Conservation (phyloP, 495 filamentous ascomycete species). For the Neurospora sublineolata region DNA sequence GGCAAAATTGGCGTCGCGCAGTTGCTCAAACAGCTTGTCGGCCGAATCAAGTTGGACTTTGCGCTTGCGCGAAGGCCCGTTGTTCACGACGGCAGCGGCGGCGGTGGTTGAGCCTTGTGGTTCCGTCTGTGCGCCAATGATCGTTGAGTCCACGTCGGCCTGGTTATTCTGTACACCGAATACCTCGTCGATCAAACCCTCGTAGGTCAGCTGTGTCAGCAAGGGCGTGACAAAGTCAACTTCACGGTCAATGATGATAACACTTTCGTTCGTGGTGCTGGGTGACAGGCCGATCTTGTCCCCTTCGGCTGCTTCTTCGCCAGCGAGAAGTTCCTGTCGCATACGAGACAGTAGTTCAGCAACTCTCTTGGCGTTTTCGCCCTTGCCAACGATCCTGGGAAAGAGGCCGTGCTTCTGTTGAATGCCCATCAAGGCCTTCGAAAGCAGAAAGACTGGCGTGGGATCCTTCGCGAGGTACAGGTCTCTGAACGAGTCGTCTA, state of each 20-base stretch:
- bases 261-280: constrained; percentile 72
- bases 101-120: constrained; percentile 37
- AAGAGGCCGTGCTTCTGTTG: constrained; percentile 90
- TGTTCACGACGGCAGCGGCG: constrained; percentile 20
- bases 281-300: constrained; percentile 65
- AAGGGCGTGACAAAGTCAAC: constrained; percentile 85
- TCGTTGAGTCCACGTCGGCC: constrained; percentile 83
- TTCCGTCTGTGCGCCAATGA: constrained; percentile 59
- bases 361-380: constrained; percentile 79
- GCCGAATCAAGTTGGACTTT: constrained; percentile 84
- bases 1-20: constrained; percentile 90
- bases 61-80: constrained; percentile 50
- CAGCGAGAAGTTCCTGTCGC: constrained; percentile 78
- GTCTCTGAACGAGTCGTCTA: constrained; percentile 77
- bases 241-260: constrained; percentile 92
- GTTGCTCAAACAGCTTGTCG: constrained; percentile 78
- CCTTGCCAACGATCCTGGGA: constrained; percentile 90
- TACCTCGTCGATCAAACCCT: constrained; percentile 89
- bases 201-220: constrained; percentile 92
- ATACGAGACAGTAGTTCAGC: constrained; percentile 85
- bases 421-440: constrained; percentile 88
- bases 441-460: constrained; percentile 73
- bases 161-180: constrained; percentile 84
- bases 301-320: constrained; percentile 53
- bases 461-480: constrained; percentile 86